phyloP scores from a whole-genome alignment of 192 early-diverging fungal species.

The Diversispora epigaea region DNA sequence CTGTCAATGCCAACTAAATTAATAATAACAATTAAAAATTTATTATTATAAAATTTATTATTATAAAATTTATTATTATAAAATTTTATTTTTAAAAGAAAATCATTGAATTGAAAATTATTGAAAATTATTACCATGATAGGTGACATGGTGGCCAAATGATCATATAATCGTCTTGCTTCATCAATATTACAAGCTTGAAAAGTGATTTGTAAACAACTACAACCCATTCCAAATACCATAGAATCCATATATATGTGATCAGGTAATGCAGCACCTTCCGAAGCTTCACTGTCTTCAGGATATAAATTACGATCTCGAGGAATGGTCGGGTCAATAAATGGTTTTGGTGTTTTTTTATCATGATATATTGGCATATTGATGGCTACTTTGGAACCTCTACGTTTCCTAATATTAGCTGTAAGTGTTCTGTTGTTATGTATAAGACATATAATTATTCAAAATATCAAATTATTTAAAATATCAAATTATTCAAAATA shows the following conservation, averaged over 20 bases:
- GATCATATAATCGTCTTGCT: conserved; percentile 91
- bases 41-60: no score
- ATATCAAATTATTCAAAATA: no score
- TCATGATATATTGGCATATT: conserved; percentile 97
- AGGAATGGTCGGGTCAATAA: conserved; percentile 73
- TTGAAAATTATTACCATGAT: conserved; percentile 65
- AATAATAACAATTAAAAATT: no score
- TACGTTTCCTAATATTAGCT: conserved; percentile 88
- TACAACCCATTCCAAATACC: conserved; percentile 99
- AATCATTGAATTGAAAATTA: neutral
- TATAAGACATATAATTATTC: no score
- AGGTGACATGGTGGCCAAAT: conserved; percentile 86
- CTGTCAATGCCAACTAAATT: conserved; percentile 87
- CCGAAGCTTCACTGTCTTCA: conserved; percentile 69
- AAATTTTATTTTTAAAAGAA: no score
- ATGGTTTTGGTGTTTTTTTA: conserved; percentile 83
- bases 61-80: no score
- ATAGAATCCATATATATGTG: conserved; percentile 99
- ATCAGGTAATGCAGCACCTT: conserved; percentile 79
- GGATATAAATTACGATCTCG: conserved; percentile 60
- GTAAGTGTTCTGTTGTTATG: conserved; percentile 81
- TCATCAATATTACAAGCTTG: conserved; percentile 93
- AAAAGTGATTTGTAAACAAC: conserved; percentile 96
- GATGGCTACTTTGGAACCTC: conserved; percentile 92
- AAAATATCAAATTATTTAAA: no score